Percentiles rank a stretch among this genome's conserved stretches.
Evolutionary conservation across 2,329 filamentous ascomycete genomes (phyloP).

Genomic region (Calonectria pauciramosa): DNA sequence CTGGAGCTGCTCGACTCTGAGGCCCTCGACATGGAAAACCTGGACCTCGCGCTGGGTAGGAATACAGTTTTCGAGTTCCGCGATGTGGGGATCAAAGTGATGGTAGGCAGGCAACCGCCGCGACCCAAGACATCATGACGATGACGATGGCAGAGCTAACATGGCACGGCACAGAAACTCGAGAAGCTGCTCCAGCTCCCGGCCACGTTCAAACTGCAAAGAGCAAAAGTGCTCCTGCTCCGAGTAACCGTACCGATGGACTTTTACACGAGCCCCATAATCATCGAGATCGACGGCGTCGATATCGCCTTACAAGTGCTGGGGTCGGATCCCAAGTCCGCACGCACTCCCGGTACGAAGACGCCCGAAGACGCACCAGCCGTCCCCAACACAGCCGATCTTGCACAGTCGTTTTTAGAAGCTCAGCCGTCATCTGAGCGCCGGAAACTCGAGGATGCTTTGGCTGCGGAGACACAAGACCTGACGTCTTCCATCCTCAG

Average conservation of each 20-base stretch:
- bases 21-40: slow-evolving; percentile 85
- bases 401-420: slow-evolving; percentile 84
- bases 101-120: slow-evolving; percentile 68
- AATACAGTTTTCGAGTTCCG: slow-evolving; percentile 87
- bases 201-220: slow-evolving; percentile 76
- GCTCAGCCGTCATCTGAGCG: slow-evolving; percentile 77
- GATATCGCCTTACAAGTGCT: slow-evolving; percentile 75
- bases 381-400: slow-evolving; percentile 78
- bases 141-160: slow-evolving; percentile 40
- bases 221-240: slow-evolving; percentile 81
- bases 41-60: slow-evolving; percentile 87
- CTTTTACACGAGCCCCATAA: slow-evolving; percentile 87
- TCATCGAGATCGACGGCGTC: slow-evolving; percentile 85
- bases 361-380: slow-evolving; percentile 47
- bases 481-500: slow-evolving; percentile 70
- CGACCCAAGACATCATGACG: slow-evolving; percentile 20
- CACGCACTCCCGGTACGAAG: slow-evolving; percentile 56
- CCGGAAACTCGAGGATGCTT: slow-evolving; percentile 76
- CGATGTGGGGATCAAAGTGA: slow-evolving; percentile 85
- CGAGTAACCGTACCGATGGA: slow-evolving; percentile 89
- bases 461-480: slow-evolving; percentile 74
- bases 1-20: slow-evolving; percentile 91
- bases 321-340: slow-evolving; percentile 46
- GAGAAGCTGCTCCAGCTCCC: slow-evolving; percentile 82
- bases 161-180: slow-evolving; percentile 75